Evolutionary conservation across 208 protist species (phyloP).

Genomic region (Crithidia thermophila): DNA sequence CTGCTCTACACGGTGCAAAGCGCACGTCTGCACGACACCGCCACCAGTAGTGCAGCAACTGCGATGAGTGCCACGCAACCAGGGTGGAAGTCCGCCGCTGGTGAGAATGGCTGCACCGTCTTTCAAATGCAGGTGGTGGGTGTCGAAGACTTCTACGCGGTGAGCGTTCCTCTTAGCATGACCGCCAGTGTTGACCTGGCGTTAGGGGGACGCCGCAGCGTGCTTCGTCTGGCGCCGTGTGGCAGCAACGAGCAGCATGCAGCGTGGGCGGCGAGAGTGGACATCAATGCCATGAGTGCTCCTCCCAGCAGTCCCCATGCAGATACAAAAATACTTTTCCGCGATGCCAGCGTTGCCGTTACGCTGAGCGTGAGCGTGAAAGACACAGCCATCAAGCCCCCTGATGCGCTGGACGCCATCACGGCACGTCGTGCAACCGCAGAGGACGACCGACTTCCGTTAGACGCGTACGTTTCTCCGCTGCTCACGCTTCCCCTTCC

Average conservation of each 20-base stretch:
- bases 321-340: neutral
- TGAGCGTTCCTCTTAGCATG: slow-evolving; percentile 14
- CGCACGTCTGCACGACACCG: slow-evolving; percentile 33
- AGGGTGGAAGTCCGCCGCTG: neutral
- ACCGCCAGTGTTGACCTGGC: neutral
- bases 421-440: neutral
- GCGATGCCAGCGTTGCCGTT: slow-evolving; percentile 15
- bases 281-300: neutral
- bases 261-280: neutral
- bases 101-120: neutral
- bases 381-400: neutral
- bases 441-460: neutral
- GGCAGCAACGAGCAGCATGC: neutral
- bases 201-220: neutral
- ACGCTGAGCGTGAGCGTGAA: neutral
- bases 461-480: slow-evolving; percentile 38
- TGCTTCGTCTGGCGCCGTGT: slow-evolving; percentile 15
- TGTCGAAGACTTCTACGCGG: neutral
- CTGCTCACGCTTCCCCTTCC: slow-evolving; percentile 44
- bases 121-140: slow-evolving; percentile 7
- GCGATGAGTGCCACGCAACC: neutral
- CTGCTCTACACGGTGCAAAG: slow-evolving; percentile 53
- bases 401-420: neutral
- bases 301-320: neutral
- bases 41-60: neutral